phyloP scores from a whole-genome alignment of 1,139 yeast genomes.

The Suhomyces anneliseae region DNA sequence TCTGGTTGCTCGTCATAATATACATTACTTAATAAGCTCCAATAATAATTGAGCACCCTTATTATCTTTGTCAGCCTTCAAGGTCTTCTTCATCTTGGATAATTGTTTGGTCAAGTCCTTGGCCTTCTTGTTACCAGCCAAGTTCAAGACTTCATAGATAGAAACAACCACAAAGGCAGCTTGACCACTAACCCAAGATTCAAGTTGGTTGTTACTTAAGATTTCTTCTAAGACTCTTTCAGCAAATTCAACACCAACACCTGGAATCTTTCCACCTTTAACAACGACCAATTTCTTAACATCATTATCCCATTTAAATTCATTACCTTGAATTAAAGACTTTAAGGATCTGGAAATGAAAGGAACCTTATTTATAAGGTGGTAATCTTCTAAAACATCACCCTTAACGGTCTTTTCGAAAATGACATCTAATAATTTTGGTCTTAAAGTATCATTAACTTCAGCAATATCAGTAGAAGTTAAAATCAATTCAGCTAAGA shows the following conservation, averaged over 20 bases:
- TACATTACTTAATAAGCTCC: constrained; percentile 21
- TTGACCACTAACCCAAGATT: constrained; percentile 72
- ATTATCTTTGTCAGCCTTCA: constrained; percentile 52
- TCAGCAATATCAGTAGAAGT: constrained; percentile 49
- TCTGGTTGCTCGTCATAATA: not conserved
- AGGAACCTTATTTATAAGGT: constrained; percentile 65
- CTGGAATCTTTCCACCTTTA: constrained; percentile 49
- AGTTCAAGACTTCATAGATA: constrained; percentile 53
- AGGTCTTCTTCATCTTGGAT: constrained; percentile 50
- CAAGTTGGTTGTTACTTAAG: constrained; percentile 44
- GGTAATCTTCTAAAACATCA: constrained; percentile 67
- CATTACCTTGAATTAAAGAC: constrained; percentile 72
- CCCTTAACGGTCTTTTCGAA: constrained; percentile 61
- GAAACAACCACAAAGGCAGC: constrained; percentile 84
- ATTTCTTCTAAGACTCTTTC: constrained; percentile 50
- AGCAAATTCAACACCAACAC: constrained; percentile 68
- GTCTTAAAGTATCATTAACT: constrained; percentile 45
- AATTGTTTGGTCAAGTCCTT: constrained; percentile 53
- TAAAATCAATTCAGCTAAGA: constrained; percentile 71
- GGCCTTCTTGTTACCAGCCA: constrained; percentile 32
- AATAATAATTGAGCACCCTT: constrained; percentile 78
- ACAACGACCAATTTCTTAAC: constrained; percentile 48
- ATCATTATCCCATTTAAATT: constrained; percentile 63
- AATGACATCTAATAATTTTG: constrained; percentile 54
- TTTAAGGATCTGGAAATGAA: constrained; percentile 77